Percentiles rank a stretch among this genome's conserved stretches.
phyloP scores from a whole-genome alignment of 148 eudicot species.

The Persicaria tinctoria region DNA sequence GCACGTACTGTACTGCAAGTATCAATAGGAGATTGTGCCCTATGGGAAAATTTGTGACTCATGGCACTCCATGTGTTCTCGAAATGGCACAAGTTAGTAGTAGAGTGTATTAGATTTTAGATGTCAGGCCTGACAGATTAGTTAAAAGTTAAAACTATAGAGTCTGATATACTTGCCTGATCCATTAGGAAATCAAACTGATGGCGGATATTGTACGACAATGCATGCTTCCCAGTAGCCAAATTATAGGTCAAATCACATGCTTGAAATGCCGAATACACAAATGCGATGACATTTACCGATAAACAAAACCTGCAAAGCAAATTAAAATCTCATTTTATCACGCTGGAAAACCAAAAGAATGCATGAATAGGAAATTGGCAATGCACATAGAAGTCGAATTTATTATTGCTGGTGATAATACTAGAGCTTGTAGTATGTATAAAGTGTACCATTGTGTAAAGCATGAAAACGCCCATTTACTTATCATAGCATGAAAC shows the following conservation, averaged over 20 bases:
- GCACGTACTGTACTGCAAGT: neutral
- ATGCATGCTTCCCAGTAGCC: constrained; percentile 44
- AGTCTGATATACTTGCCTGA: constrained; percentile 54
- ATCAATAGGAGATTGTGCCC: neutral
- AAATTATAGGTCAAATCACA: constrained; percentile 43
- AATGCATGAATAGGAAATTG: constrained; percentile 3
- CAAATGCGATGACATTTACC: constrained; percentile 63
- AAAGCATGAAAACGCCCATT: neutral
- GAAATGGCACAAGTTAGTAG: neutral
- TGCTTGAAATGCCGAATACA: constrained; percentile 69
- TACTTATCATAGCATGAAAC: neutral
- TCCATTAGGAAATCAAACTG: constrained; percentile 76
- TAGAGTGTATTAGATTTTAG: neutral
- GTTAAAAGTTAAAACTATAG: neutral
- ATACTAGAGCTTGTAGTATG: neutral
- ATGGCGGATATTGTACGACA: constrained; percentile 43
- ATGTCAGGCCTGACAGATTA: neutral
- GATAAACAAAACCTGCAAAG: constrained; percentile 69
- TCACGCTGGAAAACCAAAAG: neutral
- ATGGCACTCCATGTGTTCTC: neutral
- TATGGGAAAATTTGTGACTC: neutral
- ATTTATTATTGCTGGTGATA: neutral
- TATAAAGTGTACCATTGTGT: neutral
- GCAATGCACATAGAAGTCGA: constrained; percentile 2
- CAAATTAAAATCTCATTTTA: neutral